These are phyloP conservation scores for Trichaptum fuscoviolaceum DNA, from an alignment of 768 basidiomycete species.

Conservation along the genomic window DNA sequence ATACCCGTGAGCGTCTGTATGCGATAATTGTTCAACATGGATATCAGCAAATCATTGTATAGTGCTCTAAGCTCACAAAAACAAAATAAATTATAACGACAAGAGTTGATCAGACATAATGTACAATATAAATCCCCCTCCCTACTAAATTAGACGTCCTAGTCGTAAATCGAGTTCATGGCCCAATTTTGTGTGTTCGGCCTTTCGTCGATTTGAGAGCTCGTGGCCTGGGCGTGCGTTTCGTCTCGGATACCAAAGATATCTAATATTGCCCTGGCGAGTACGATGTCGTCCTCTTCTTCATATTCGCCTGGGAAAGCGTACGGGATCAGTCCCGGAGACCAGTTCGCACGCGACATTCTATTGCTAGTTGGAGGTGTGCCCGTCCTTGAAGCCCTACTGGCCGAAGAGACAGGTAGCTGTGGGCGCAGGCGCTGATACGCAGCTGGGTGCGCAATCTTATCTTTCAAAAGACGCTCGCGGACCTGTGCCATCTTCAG, in stretches of 20 bases:
- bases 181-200: neutral
- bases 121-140: neutral
- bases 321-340: neutral
- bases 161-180: neutral
- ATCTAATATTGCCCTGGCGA: neutral
- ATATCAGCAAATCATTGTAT: neutral
- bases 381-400: neutral
- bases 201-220: neutral
- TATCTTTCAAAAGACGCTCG: slow-evolving; percentile 3
- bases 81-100: neutral
- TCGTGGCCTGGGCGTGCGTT: neutral
- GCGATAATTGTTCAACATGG: too few relatives aligned
- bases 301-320: neutral
- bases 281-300: neutral
- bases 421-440: neutral
- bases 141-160: neutral
- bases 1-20: too few relatives aligned
- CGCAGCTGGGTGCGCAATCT: neutral
- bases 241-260: neutral
- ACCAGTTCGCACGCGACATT: neutral
- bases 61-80: neutral
- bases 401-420: neutral
- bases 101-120: neutral
- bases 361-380: neutral
- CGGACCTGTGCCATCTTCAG: slow-evolving; percentile 1